Base-by-base conservation (phyloP, 2,329 filamentous ascomycete species). In the Graphiopsis chlorocephala region DNA sequence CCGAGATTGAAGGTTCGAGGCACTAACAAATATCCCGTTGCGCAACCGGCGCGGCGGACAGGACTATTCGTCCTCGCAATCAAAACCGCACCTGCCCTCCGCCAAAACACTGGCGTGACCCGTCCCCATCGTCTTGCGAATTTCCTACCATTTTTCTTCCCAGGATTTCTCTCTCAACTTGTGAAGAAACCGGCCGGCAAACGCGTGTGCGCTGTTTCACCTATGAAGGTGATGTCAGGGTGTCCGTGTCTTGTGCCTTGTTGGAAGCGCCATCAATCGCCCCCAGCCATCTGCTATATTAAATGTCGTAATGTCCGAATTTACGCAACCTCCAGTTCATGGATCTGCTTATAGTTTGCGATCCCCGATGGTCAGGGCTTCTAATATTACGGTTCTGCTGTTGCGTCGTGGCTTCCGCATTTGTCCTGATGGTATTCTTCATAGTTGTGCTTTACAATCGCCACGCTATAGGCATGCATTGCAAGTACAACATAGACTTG, bases 1-100 rank as follows among this genome's bases (percentile, higher is more conserved):
- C 59, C 59, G 59, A 62, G 26, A 62, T 62, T 62, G 48, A 62
- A 62, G 26, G 53, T 62, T 62, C 31, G 55, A 62, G 59, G 59
- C 58, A 61, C 58, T 38, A 60, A 45, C 47, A 14, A 56, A 33
- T 25, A 28, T 26, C 59, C 59, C 47, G 59, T 53, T 55, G 31
- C 20, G 8, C 29, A 20, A 26, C n/a, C 31, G 47, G 47, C 47
- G 35, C 47, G 33, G 45, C 48, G 25, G 25, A 45, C 33, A 45
- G 14, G 29, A 28, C 15, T 53, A 20, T 38, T 53, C 47, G 48
- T 38, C 59, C 59, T 62, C 47, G 59, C 59, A 62, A 62, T 62
- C 59, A 62, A 62, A 61, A 26, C 11, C 17, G 23, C 38, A 26
- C 29, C 28, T 25, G n/a, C 59, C 59, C 14, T n/a, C 59, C 48